A percentile compares a stretch with the other conserved stretches of the same genome.
Evolutionary conservation across 2,329 filamentous ascomycete species (phyloP).

Genomic region (Fusarium sp.): DNA sequence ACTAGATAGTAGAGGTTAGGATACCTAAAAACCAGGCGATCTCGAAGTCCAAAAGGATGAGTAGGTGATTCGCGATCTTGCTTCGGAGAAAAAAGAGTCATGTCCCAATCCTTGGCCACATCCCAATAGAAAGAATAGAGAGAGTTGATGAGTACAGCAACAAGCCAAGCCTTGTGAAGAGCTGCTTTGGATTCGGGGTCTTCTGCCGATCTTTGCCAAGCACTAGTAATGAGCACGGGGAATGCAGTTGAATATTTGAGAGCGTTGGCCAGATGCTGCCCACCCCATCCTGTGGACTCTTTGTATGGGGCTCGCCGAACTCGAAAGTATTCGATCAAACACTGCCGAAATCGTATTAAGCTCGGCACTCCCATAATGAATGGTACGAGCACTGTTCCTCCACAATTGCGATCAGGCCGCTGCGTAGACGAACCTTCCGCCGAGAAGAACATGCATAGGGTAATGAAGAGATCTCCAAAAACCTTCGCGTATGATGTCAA

Average conservation of each 20-base stretch:
- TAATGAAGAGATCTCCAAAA: constrained; percentile 88
- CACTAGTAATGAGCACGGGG: constrained; percentile 85
- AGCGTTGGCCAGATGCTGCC: constrained; percentile 92
- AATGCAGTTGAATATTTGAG: constrained; percentile 95
- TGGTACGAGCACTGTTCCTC: constrained; percentile 82
- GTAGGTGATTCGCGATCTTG: constrained; percentile 69
- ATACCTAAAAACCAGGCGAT: constrained; percentile 77
- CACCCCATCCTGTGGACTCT: constrained; percentile 76
- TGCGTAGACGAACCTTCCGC: constrained; percentile 78
- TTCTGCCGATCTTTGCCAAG: constrained; percentile 74
- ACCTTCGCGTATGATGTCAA: constrained; percentile 96
- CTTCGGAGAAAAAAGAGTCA: constrained; percentile 78
- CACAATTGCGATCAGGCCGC: constrained; percentile 83
- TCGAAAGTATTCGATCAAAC: constrained; percentile 86
- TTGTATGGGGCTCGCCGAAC: constrained; percentile 70
- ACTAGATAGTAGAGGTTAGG: constrained; percentile 84
- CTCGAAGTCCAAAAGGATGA: constrained; percentile 82
- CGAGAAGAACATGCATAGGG: constrained; percentile 89
- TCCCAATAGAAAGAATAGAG: constrained; percentile 99
- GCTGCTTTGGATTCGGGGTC: constrained; percentile 54
- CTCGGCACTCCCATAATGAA: constrained; percentile 86
- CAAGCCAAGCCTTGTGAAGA: constrained; percentile 72
- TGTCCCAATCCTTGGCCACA: constrained; percentile 94
- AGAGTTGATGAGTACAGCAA: constrained; percentile 83
- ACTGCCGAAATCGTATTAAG: constrained; percentile 89